Evolutionary conservation across 495 filamentous ascomycete species (phyloP).

Genomic region (Bryoglossum gracile): DNA sequence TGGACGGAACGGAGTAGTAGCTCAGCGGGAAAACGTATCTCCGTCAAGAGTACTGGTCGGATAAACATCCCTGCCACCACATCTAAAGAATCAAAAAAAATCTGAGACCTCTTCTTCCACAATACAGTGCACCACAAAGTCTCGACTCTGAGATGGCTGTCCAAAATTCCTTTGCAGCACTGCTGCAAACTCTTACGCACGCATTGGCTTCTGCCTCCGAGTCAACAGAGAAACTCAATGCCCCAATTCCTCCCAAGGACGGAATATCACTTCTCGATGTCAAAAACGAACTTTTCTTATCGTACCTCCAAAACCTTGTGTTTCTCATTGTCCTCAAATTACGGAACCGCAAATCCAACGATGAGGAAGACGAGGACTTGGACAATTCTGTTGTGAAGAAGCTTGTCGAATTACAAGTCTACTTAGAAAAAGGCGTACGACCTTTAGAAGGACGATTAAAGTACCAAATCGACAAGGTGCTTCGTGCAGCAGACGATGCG

Average conservation of each 20-base stretch:
- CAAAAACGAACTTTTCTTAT: conserved; percentile 91
- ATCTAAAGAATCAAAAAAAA: neutral
- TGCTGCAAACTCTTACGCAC: conserved; percentile 56
- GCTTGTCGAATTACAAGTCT: conserved; percentile 76
- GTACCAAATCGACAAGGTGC: conserved; percentile 84
- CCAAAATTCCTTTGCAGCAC: conserved; percentile 41
- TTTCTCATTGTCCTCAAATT: conserved; percentile 82
- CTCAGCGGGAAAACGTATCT: too few relatives aligned
- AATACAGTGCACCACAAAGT: too few relatives aligned
- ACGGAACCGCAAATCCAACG: conserved; percentile 43
- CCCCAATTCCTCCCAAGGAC: conserved; percentile 53
- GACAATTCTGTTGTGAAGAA: conserved; percentile 67
- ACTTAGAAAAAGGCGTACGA: conserved; percentile 82
- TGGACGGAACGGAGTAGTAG: too few relatives aligned
- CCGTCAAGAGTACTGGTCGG: conserved; percentile 10
- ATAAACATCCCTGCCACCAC: conserved; percentile 3
- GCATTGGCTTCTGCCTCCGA: conserved; percentile 55
- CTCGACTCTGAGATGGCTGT: too few relatives aligned
- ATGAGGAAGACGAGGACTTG: conserved; percentile 31
- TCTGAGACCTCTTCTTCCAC: neutral
- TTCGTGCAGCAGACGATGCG: conserved; percentile 76
- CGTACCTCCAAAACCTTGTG: conserved; percentile 90
- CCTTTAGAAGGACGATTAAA: conserved; percentile 81
- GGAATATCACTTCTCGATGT: conserved; percentile 91
- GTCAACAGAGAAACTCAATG: conserved; percentile 41